Conservation (phyloP, 1,139 yeast genomes). For the Pichia terricola region DNA sequence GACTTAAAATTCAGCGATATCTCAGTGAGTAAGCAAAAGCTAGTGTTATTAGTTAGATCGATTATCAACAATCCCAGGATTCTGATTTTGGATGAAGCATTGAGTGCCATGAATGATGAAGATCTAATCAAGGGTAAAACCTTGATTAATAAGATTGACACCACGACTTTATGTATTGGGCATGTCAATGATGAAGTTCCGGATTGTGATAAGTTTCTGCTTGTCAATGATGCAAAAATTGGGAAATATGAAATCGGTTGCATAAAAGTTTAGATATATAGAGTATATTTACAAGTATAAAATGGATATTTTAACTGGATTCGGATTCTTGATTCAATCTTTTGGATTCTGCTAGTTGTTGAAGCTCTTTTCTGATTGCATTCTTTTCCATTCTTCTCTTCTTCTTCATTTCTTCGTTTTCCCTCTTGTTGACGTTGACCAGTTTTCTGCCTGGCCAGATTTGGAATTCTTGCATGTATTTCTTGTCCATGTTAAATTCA, state of each 20-base stretch:
- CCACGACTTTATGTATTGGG: slow-evolving; percentile 67
- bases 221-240: slow-evolving; percentile 26
- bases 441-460: slow-evolving; percentile 59
- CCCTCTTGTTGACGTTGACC: slow-evolving; percentile 36
- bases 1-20: slow-evolving; percentile 42
- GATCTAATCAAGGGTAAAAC: slow-evolving; percentile 58
- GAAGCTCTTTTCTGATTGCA: slow-evolving; percentile 19
- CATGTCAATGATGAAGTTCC: slow-evolving; percentile 64
- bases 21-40: slow-evolving; percentile 67
- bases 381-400: slow-evolving; percentile 33
- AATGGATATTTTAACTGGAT: no score
- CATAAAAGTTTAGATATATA: neutral
- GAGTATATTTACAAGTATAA: neutral
- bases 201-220: slow-evolving; percentile 39
- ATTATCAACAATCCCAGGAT: slow-evolving; percentile 67
- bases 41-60: slow-evolving; percentile 67
- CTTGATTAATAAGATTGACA: slow-evolving; percentile 44
- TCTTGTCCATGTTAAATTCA: slow-evolving; percentile 79
- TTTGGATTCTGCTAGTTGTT: neutral
- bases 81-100: slow-evolving; percentile 83
- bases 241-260: slow-evolving; percentile 24
- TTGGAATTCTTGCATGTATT: slow-evolving; percentile 76
- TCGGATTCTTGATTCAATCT: no score
- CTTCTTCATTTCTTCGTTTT: slow-evolving; percentile 32
- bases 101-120: slow-evolving; percentile 77